Percentiles rank a stretch among this genome's conserved stretches.
Evolutionary conservation across 2,329 filamentous ascomycete species (phyloP).

Genomic region (Colletotrichum limetticola): DNA sequence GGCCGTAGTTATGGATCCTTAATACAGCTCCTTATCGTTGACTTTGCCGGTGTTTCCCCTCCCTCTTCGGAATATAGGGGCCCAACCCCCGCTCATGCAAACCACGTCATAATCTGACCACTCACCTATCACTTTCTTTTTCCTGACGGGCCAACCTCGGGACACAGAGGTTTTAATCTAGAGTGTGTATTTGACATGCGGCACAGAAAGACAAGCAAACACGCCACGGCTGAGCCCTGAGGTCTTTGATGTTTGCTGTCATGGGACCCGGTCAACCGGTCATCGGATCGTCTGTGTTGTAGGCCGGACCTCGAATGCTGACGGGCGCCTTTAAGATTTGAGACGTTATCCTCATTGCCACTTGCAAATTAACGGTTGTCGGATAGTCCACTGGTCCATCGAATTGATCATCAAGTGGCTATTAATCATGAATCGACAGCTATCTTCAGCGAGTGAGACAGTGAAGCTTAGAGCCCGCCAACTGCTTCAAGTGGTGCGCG

Average conservation of each 20-base stretch:
- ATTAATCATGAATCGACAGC: not conserved
- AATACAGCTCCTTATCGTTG: not conserved
- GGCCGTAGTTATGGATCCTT: not conserved
- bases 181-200: not conserved
- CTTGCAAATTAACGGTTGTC: not conserved
- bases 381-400: not conserved
- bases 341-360: not conserved
- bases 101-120: conserved; percentile 24
- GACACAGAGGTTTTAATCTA: not conserved
- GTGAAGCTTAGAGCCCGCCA: not conserved
- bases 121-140: conserved; percentile 21
- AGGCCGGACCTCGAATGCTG: not conserved
- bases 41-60: not conserved
- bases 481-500: not conserved
- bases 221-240: not conserved
- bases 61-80: not conserved
- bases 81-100: not conserved
- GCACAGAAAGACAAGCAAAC: not conserved
- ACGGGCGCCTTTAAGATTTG: not conserved
- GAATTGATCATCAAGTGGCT: not conserved
- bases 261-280: not conserved
- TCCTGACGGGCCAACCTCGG: not conserved
- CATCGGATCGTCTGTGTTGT: not conserved
- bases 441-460: conserved; percentile 2
- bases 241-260: not conserved